Evolutionary conservation across 805 yeast genomes (phyloP).

Genomic region (Brettanomyces custersianus): DNA sequence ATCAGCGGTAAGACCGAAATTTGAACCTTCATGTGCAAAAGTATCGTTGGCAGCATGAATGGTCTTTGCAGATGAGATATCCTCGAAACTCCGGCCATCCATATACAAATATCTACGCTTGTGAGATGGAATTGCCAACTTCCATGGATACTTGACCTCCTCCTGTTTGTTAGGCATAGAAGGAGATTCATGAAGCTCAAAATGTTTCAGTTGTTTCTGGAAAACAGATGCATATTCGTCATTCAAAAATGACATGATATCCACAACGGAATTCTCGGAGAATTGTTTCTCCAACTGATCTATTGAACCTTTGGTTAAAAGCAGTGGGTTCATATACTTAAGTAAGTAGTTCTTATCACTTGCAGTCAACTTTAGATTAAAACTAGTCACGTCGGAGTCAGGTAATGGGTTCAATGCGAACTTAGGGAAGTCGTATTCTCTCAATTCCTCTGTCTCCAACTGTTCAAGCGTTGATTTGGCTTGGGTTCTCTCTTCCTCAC

Average conservation of each 20-base stretch:
- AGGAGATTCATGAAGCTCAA: constrained; percentile 48
- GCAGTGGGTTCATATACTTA: constrained; percentile 46
- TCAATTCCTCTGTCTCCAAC: constrained; percentile 64
- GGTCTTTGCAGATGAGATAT: constrained; percentile 23
- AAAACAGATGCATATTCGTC: constrained; percentile 41
- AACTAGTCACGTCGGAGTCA: constrained; percentile 14
- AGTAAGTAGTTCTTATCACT: constrained; percentile 42
- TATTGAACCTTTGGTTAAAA: constrained; percentile 33
- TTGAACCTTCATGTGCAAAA: constrained; percentile 41
- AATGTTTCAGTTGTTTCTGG: constrained; percentile 37
- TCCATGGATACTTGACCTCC: constrained; percentile 72
- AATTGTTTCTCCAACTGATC: constrained; percentile 41
- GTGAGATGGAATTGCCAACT: constrained; percentile 87
- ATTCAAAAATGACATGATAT: constrained; percentile 55
- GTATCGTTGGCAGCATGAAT: constrained; percentile 24
- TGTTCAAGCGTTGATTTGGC: constrained; percentile 71
- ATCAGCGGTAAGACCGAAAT: constrained; percentile 30
- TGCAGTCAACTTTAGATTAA: constrained; percentile 20
- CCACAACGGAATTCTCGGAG: constrained; percentile 59
- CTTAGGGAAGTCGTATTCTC: constrained; percentile 78
- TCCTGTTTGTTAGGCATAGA: constrained; percentile 46
- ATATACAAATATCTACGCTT: constrained; percentile 80
- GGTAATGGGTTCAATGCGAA: constrained; percentile 23
- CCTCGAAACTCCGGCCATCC: constrained; percentile 46
- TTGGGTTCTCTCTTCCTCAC: constrained; percentile 74